A percentile compares a stretch with the other conserved stretches of the same genome.
Evolutionary conservation across 129 eudicot species (phyloP).

Genomic region (Artemisia tridentata): DNA sequence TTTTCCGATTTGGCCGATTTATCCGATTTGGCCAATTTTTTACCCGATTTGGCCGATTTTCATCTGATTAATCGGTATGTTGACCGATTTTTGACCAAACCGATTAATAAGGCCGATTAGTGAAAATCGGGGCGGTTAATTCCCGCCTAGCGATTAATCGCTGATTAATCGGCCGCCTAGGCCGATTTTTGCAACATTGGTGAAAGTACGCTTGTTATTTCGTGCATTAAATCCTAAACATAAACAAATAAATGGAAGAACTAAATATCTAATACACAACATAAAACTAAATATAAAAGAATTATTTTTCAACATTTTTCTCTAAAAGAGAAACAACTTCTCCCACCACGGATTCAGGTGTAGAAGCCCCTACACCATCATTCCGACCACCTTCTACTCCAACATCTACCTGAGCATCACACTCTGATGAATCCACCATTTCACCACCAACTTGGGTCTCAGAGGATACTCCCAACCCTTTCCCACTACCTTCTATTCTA

Average conservation of each 20-base stretch:
- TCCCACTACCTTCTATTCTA: conserved; percentile 2
- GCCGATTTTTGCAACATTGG: no score
- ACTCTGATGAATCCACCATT: conserved; percentile 14
- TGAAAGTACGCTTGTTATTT: not conserved
- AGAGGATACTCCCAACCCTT: conserved; percentile 4
- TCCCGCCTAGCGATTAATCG: no score
- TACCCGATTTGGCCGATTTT: no score
- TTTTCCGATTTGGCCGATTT: no score
- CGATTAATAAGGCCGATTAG: no score
- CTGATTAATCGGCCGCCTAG: no score
- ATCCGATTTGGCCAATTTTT: no score
- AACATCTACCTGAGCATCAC: not conserved
- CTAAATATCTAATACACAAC: not conserved
- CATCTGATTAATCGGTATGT: no score
- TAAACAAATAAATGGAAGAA: conserved; percentile 18
- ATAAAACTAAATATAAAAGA: conserved; percentile 8
- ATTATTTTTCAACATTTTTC: conserved; percentile 26
- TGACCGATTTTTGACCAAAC: no score
- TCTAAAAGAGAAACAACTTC: conserved; percentile 29
- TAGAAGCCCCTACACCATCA: conserved; percentile 26
- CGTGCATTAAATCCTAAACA: not conserved
- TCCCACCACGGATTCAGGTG: conserved; percentile 27
- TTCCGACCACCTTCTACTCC: conserved; percentile 15
- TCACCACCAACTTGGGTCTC: conserved; percentile 1
- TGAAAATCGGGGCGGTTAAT: no score